phyloP scores from a whole-genome alignment of 1,284 basidiomycete species.

The Hypsizygus ulmarius region DNA sequence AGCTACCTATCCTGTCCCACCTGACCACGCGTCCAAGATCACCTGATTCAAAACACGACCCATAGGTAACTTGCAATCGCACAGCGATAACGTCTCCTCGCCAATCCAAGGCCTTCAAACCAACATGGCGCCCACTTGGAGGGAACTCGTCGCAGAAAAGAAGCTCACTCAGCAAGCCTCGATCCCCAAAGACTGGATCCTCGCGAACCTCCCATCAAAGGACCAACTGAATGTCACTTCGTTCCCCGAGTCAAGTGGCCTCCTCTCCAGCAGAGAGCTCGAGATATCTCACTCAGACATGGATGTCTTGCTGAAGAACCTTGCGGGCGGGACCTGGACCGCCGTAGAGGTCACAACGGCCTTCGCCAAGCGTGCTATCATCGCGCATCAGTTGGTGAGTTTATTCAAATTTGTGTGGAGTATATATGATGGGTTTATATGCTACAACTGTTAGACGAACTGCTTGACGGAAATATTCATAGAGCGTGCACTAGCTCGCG shows the following conservation, averaged over 20 bases:
- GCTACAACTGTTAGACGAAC: slow-evolving; percentile 46
- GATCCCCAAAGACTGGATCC: slow-evolving; percentile 62
- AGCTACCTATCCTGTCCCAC: too few relatives aligned
- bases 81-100: too few relatives aligned
- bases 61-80: too few relatives aligned
- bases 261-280: slow-evolving; percentile 60
- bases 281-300: slow-evolving; percentile 63
- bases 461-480: slow-evolving; percentile 71
- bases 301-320: slow-evolving; percentile 41
- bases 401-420: background rate
- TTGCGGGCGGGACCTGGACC: slow-evolving; percentile 53
- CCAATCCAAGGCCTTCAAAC: too few relatives aligned
- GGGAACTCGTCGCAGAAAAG: slow-evolving; percentile 50
- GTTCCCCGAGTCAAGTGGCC: slow-evolving; percentile 56
- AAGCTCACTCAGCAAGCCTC: slow-evolving; percentile 47
- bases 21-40: too few relatives aligned
- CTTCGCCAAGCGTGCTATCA: slow-evolving; percentile 75
- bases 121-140: slow-evolving; percentile 38
- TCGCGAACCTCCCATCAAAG: slow-evolving; percentile 40
- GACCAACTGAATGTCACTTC: slow-evolving; percentile 51
- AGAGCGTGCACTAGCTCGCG: slow-evolving; percentile 55
- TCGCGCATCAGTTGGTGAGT: slow-evolving; percentile 81
- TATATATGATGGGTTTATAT: slow-evolving; percentile 7
- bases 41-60: too few relatives aligned
- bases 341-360: slow-evolving; percentile 69